A percentile compares a stretch with the other conserved stretches of the same genome.
Conservation (phyloP, 352 stramenopile genomes). For the Globisporangium apiculatum region DNA sequence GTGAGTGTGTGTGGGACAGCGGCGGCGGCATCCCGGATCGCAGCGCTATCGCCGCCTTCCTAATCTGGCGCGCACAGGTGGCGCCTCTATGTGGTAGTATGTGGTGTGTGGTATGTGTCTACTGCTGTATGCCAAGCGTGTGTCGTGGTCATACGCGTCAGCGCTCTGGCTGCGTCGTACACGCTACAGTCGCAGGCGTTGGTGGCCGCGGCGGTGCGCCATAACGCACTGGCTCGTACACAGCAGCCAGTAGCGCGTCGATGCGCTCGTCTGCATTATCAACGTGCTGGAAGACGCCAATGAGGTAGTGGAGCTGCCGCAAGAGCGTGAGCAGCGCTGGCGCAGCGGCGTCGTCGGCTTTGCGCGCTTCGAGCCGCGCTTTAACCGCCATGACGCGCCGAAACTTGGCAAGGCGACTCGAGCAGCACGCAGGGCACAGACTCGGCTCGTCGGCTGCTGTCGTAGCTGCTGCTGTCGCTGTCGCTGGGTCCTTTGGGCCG, state of each 20-base stretch:
- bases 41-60: too few relatives aligned
- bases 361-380: constrained; percentile 27
- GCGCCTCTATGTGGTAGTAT: too few relatives aligned
- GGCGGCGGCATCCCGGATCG: too few relatives aligned
- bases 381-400: constrained; percentile 53
- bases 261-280: constrained; percentile 52
- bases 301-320: constrained; percentile 68
- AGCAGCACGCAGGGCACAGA: constrained; percentile 28
- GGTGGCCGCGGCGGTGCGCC: too few relatives aligned
- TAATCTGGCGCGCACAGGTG: too few relatives aligned
- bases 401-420: constrained; percentile 51
- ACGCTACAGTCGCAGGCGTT: not conserved
- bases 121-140: not conserved
- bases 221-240: constrained; percentile 14
- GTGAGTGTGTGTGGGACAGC: too few relatives aligned
- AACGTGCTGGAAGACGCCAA: constrained; percentile 65
- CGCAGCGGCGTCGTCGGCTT: constrained; percentile 20
- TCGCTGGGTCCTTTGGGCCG: constrained; percentile 17
- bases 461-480: not conserved
- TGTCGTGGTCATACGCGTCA: constrained; percentile 7
- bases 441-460: constrained; percentile 19
- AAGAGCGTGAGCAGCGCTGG: constrained; percentile 45
- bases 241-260: constrained; percentile 46
- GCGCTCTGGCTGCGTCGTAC: not conserved
- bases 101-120: too few relatives aligned